Evolutionary conservation across 495 filamentous ascomycete genomes (phyloP), one percentile per base, ranked within the genome.

Genomic region (Aspergillus wentii): DNA sequence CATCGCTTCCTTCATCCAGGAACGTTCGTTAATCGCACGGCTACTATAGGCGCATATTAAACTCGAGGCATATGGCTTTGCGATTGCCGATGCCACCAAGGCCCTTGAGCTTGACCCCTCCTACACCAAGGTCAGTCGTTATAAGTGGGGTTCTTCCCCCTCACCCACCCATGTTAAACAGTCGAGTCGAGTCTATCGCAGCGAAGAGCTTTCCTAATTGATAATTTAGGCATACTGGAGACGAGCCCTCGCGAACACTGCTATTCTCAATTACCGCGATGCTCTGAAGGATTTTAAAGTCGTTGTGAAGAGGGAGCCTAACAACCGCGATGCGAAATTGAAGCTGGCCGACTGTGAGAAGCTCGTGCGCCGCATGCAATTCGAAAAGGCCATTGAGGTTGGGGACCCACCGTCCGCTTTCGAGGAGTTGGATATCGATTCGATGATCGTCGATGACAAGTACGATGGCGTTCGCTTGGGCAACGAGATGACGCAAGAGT

Each of bases 331-430:
- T 68, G 91, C 91, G 44, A 91, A 84, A 56, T 64, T 94, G 41
- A 95, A 91, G 68, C 73, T 88, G 40, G 80, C 83, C 19, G 91
- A 96, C 52, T 94, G 88, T 59, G 83, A 96, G 61, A 95, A 94
- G 71, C 79, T 94, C 38, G 85, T 96, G 21, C 85, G 87, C 46
- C 81, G 87, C 42, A 67, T 88, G 39, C 85, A 94, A 30, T 99
- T 99, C 64, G 79, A 94, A 48, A 86, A 85, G 48, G 92, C 92
- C 17, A 99, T 99, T 43, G 94, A 96, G 55, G 78, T 97, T 25
- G 80, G 82, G 14, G 92, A 97, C 44, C 85, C 87, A 30, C 86
- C 88, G 2, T 94, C 88, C 11, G 91, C 89, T 1, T 84, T 91
- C 26, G 92, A 90, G 57, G 91, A 84, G 3, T 64, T 99, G 52